Percentiles rank a stretch among this genome's conserved stretches.
Conservation (phyloP, 2,329 filamentous ascomycete species). For the Venturia pyrina region DNA sequence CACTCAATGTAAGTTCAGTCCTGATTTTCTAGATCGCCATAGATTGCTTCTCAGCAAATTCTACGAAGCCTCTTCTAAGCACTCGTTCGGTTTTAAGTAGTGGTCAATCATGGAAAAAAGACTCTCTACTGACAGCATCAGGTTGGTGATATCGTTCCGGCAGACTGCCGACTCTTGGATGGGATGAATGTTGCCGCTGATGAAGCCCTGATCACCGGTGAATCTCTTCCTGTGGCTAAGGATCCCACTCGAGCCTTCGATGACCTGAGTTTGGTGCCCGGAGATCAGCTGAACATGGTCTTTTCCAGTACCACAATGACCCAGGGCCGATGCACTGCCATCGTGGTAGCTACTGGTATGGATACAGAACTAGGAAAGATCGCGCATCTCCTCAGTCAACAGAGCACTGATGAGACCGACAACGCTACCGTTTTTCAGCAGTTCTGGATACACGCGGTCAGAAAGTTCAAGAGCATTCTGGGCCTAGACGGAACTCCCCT, state of each 20-base stretch:
- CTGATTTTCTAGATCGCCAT: too few relatives aligned
- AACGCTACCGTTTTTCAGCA: conserved; percentile 13
- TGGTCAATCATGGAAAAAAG: too few relatives aligned
- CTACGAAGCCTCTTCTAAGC: too few relatives aligned
- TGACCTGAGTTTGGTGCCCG: conserved; percentile 24
- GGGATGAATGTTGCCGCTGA: conserved; percentile 68
- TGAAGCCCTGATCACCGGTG: conserved; percentile 63
- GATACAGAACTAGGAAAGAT: conserved; percentile 67
- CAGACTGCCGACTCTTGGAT: conserved; percentile 52
- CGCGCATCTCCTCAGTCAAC: conserved; percentile 41
- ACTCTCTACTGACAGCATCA: background rate
- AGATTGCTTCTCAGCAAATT: too few relatives aligned
- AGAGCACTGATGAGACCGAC: conserved; percentile 12
- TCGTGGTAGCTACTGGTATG: conserved; percentile 64
- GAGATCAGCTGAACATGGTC: conserved; percentile 60
- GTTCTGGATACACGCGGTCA: background rate
- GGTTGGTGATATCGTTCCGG: conserved; percentile 53
- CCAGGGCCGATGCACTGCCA: conserved; percentile 57
- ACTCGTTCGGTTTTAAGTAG: too few relatives aligned
- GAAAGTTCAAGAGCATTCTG: conserved; percentile 40
- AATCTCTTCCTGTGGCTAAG: conserved; percentile 61
- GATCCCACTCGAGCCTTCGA: conserved; percentile 45
- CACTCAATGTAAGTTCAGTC: conserved; percentile 17
- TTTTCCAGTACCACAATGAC: conserved; percentile 66
- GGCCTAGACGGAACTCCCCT: conserved; percentile 71